A percentile compares a stretch with the other conserved stretches of the same genome.
phyloP scores from a whole-genome alignment of 768 basidiomycete genomes.

The Kwoniella shandongensis region DNA sequence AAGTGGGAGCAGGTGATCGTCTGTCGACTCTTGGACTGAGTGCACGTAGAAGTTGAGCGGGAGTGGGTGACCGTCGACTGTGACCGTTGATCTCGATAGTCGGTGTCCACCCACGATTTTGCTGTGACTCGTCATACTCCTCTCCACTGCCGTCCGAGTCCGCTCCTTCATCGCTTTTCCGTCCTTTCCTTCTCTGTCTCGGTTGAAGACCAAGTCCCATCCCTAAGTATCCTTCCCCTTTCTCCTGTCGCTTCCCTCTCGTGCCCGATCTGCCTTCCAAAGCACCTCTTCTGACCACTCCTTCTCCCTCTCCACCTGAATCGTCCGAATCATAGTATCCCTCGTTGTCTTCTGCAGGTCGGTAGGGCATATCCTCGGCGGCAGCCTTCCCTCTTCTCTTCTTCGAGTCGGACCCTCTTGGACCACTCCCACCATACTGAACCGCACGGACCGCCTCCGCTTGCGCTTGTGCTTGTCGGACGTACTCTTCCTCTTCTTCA shows the following conservation, averaged over 20 bases:
- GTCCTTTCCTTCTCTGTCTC: constrained; percentile 25
- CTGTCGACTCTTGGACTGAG: constrained; percentile 31
- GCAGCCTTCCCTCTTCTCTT: constrained; percentile 23
- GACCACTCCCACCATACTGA: constrained; percentile 5
- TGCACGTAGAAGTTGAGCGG: constrained; percentile 31
- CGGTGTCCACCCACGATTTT: constrained; percentile 19
- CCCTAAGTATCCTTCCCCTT: constrained; percentile 47
- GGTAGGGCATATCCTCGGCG: constrained; percentile 45
- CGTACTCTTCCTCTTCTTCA: constrained; percentile 37
- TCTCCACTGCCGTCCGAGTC: constrained; percentile 18
- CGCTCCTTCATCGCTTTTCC: constrained; percentile 19
- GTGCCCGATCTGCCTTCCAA: constrained; percentile 38
- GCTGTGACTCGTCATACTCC: constrained; percentile 17
- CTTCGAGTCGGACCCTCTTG: constrained; percentile 27
- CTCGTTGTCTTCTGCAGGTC: constrained; percentile 42
- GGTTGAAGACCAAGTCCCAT: constrained; percentile 44
- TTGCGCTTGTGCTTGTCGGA: constrained; percentile 24
- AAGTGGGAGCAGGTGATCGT: constrained; percentile 30
- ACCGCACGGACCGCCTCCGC: not conserved
- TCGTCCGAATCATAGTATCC: constrained; percentile 30
- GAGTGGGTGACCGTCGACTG: constrained; percentile 37
- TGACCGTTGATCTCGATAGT: constrained; percentile 7
- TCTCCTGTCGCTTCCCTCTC: constrained; percentile 39
- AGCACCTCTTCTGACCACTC: constrained; percentile 38
- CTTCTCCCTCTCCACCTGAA: constrained; percentile 41